Conservation (phyloP, 108 stramenopile genomes). For the Pseudonitzschia pungens region DNA sequence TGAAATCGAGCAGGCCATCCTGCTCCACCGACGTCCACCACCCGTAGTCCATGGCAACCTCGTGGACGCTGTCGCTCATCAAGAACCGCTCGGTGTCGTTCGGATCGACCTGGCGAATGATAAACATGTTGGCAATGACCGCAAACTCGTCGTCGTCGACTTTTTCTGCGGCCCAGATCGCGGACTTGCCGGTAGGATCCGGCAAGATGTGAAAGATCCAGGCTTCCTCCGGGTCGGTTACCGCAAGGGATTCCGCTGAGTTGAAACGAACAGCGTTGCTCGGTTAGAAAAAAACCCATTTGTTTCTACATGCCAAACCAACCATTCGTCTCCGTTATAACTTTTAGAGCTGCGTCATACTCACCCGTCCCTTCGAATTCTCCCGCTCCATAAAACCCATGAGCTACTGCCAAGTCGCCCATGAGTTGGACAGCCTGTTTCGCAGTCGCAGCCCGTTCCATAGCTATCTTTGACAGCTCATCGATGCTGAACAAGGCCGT, state of each 20-base stretch:
- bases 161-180: slow-evolving; percentile 85
- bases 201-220: slow-evolving; percentile 87
- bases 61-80: slow-evolving; percentile 61
- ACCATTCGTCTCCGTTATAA: too few species aligned
- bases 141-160: slow-evolving; percentile 70
- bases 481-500: slow-evolving; percentile 77
- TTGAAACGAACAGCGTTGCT: not conserved
- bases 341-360: not conserved
- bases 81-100: slow-evolving; percentile 64
- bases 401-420: slow-evolving; percentile 70
- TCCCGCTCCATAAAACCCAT: slow-evolving; percentile 86
- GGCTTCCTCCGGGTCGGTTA: slow-evolving; percentile 64
- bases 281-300: not conserved
- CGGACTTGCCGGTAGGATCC: slow-evolving; percentile 72
- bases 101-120: slow-evolving; percentile 60
- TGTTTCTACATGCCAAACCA: not conserved
- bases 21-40: slow-evolving; percentile 30
- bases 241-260: slow-evolving; percentile 63
- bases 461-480: slow-evolving; percentile 69
- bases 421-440: slow-evolving; percentile 74
- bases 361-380: slow-evolving; percentile 49
- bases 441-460: slow-evolving; percentile 73
- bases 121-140: slow-evolving; percentile 81
- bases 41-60: slow-evolving; percentile 58
- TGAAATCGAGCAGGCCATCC: slow-evolving; percentile 46